phyloP scores from a whole-genome alignment of 768 basidiomycete species.

The Trichaptum fuscoviolaceum region DNA sequence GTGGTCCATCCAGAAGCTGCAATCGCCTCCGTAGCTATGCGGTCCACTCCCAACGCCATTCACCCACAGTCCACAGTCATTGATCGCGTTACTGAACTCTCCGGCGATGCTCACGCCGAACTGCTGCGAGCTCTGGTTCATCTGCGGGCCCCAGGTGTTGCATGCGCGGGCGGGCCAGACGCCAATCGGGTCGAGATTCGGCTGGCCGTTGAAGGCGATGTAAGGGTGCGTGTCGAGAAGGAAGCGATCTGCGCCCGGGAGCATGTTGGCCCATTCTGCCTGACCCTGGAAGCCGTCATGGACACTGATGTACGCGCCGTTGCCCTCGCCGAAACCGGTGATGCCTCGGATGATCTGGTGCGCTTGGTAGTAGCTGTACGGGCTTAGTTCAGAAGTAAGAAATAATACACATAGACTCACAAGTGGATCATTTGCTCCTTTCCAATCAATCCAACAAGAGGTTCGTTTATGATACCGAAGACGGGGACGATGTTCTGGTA shows the following conservation, averaged over 20 bases:
- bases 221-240: conserved; percentile 49
- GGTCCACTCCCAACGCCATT: conserved; percentile 27
- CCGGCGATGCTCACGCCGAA: conserved; percentile 75
- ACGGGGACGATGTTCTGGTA: conserved; percentile 58
- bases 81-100: conserved; percentile 69
- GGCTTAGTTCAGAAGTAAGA: conserved; percentile 11
- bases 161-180: conserved; percentile 50
- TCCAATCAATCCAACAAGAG: conserved; percentile 48
- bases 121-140: conserved; percentile 31
- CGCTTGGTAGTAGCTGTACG: conserved; percentile 51
- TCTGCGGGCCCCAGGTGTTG: conserved; percentile 47
- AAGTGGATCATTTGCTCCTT: conserved; percentile 48
- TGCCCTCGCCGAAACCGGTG: conserved; percentile 68
- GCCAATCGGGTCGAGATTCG: conserved; percentile 33
- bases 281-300: conserved; percentile 52
- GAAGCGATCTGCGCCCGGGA: conserved; percentile 39
- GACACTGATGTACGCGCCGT: conserved; percentile 48
- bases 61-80: conserved; percentile 56
- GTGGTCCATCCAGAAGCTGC: conserved; percentile 42
- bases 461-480: conserved; percentile 65
- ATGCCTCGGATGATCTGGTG: conserved; percentile 64
- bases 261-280: conserved; percentile 33
- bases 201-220: conserved; percentile 32
- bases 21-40: conserved; percentile 33
- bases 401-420: conserved; percentile 36